A percentile compares a stretch with the other conserved stretches of the same genome.
phyloP scores from a whole-genome alignment of 202 grass and related monocot species.

The Tripidium arundinaceum region DNA sequence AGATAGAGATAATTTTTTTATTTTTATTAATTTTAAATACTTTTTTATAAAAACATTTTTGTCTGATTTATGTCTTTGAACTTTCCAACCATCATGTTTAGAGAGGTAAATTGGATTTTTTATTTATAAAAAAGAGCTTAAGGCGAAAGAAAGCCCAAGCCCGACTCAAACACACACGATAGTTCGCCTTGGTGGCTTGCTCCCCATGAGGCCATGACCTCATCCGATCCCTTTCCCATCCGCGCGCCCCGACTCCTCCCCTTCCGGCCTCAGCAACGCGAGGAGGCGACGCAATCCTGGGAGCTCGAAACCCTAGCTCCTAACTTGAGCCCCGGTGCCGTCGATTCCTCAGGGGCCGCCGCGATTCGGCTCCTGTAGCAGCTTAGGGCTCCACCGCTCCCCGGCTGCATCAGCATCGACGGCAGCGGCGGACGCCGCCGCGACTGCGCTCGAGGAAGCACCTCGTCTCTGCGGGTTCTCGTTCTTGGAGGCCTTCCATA shows the following conservation, averaged over 20 bases:
- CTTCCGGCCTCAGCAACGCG: neutral
- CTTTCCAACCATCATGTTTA: too few relatives aligned
- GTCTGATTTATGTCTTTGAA: too few relatives aligned
- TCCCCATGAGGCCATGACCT: neutral
- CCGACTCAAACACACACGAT: too few relatives aligned
- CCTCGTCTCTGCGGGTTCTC: neutral
- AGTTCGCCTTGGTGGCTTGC: too few relatives aligned
- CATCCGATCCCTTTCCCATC: constrained; percentile 17
- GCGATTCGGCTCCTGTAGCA: neutral
- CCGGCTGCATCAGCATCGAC: neutral
- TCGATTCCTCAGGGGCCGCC: neutral
- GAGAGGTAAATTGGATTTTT: too few relatives aligned
- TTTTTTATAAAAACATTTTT: too few relatives aligned
- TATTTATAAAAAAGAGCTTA: too few relatives aligned
- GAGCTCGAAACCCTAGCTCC: constrained; percentile 38
- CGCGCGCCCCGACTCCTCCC: neutral
- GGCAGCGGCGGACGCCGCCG: neutral
- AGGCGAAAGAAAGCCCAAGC: too few relatives aligned
- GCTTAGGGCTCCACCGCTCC: neutral
- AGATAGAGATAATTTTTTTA: too few relatives aligned
- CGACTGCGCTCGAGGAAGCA: neutral
- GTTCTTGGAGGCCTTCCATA: neutral
- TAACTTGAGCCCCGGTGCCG: neutral
- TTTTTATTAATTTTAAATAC: too few relatives aligned
- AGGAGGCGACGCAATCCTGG: neutral